These are phyloP conservation scores for Clonostachys rhizophaga DNA, from an alignment of 2,329 filamentous ascomycete species.

Conservation along the genomic window DNA sequence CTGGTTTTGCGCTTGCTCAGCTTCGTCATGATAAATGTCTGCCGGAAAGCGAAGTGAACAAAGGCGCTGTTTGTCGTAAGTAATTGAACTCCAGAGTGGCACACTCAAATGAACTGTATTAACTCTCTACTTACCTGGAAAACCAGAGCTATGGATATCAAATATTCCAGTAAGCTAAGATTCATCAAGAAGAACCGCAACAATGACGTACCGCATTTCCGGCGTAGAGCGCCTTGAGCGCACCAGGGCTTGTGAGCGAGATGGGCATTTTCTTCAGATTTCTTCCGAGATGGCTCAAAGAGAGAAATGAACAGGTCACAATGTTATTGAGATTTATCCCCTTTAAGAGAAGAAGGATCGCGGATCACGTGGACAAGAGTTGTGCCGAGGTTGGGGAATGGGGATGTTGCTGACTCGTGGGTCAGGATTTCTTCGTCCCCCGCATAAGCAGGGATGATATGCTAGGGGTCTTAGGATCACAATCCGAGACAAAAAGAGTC, in stretches of 20 bases:
- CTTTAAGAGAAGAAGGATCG: too few relatives aligned
- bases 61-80: slow-evolving; percentile 7
- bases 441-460: too few relatives aligned
- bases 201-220: slow-evolving; percentile 9
- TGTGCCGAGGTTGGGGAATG: too few relatives aligned
- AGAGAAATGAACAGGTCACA: too few relatives aligned
- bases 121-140: background rate
- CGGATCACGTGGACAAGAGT: too few relatives aligned
- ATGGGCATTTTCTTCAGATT: background rate
- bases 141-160: background rate
- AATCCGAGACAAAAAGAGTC: too few relatives aligned
- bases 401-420: too few relatives aligned
- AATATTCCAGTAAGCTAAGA: background rate
- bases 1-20: slow-evolving; percentile 7
- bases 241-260: background rate
- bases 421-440: too few relatives aligned
- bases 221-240: slow-evolving; percentile 9
- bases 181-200: background rate
- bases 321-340: too few relatives aligned
- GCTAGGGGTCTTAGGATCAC: too few relatives aligned
- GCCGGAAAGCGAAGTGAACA: slow-evolving; percentile 9
- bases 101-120: too few relatives aligned
- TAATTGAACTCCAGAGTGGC: background rate
- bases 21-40: slow-evolving; percentile 8
- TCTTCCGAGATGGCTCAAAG: too few relatives aligned